Base-by-base conservation (phyloP, 225 moss, liverwort and hornwort species). In the Anthoceros angustus region DNA sequence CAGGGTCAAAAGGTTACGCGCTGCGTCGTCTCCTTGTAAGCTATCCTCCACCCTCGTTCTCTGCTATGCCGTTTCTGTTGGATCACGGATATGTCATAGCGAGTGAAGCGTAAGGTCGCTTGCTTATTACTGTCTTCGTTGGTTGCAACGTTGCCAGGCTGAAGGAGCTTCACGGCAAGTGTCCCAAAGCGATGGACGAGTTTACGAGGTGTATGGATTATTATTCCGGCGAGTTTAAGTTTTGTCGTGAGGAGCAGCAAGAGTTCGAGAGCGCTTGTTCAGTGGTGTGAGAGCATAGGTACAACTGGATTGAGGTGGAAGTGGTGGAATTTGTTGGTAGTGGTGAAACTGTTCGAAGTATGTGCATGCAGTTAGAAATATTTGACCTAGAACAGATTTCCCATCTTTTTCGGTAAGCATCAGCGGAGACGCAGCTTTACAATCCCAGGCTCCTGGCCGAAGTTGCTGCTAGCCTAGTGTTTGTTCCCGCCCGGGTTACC, bases 121-220 rank as follows among this genome's bases (percentile, higher is more conserved):
- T 38, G 23, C 16, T 41, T 25, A 7, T 6, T 64, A 9, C 40
- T 3, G 23, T 41, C 38, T 38, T 2, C 16, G 25, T 12, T 63
- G 11, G 62, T 11, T 63, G 16, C 64, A 2, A 42, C 72, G 45
- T 65, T 26, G 73, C 42, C 76, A 98, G 95, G 88, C 74, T 98
- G 71, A 82, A 86, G 77, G 95, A 98, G 82, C 77, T 98, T 69
- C 85, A 91, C 43, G 80, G 73, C 25, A 87, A 88, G 63, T 98
- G 95, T 42, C 91, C 95, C 39, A 98, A 98, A 80, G 88, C 91
- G 9, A 84, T 98, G 88, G 95, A 98, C 73, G 73, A 85, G 24
- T 98, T 84, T 72, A 78, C 87, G 42, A 98, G 91, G 81, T 98
- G 91, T 74, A 98, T 91, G 95, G 91, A 98, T 76, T 98, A 91